A percentile compares a stretch with the other conserved stretches of the same genome.
These are phyloP conservation scores for Pseudogymnoascus sp. DNA, from an alignment of 2,329 filamentous ascomycete genomes.

Conservation along the genomic window DNA sequence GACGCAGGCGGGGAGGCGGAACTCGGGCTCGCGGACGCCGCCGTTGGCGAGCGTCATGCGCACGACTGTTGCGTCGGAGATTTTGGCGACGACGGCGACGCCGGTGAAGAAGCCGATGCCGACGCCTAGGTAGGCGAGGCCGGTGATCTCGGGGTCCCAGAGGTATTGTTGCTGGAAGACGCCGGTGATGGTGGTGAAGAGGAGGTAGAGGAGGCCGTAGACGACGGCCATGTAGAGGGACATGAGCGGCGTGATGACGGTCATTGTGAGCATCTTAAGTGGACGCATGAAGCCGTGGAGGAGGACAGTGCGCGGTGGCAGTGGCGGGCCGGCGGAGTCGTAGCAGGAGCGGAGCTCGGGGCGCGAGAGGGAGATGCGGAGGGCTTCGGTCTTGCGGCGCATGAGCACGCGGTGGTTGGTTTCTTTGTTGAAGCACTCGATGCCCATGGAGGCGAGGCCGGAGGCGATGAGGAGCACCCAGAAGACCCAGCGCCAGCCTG, in stretches of 20 bases:
- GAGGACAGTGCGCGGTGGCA: constrained; percentile 25
- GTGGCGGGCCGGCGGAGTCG: constrained; percentile 21
- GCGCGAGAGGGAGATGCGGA: constrained; percentile 37
- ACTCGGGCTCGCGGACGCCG: constrained; percentile 29
- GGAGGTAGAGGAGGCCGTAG: constrained; percentile 46
- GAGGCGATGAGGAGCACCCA: constrained; percentile 42
- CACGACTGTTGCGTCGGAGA: constrained; percentile 38
- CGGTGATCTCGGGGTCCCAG: constrained; percentile 34
- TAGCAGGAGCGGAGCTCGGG: constrained; percentile 39
- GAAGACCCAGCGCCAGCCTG: constrained; percentile 37
- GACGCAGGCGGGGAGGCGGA: constrained; percentile 35
- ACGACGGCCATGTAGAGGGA: constrained; percentile 42
- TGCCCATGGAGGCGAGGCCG: constrained; percentile 24
- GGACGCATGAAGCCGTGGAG: constrained; percentile 40
- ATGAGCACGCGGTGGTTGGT: constrained; percentile 45
- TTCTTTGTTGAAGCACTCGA: constrained; percentile 36
- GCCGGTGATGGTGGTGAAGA: constrained; percentile 42
- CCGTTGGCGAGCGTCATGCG: constrained; percentile 37
- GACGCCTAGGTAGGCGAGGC: constrained; percentile 37
- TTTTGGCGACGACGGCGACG: constrained; percentile 32
- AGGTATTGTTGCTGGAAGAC: constrained; percentile 39
- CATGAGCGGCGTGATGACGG: constrained; percentile 34
- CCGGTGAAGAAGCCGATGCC: constrained; percentile 34
- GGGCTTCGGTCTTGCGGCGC: constrained; percentile 32
- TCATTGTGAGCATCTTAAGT: constrained; percentile 33